Percentiles rank a stretch among this genome's conserved stretches.
phyloP scores from a whole-genome alignment of 352 stramenopile species.

The Saprolegnia parasitica region DNA sequence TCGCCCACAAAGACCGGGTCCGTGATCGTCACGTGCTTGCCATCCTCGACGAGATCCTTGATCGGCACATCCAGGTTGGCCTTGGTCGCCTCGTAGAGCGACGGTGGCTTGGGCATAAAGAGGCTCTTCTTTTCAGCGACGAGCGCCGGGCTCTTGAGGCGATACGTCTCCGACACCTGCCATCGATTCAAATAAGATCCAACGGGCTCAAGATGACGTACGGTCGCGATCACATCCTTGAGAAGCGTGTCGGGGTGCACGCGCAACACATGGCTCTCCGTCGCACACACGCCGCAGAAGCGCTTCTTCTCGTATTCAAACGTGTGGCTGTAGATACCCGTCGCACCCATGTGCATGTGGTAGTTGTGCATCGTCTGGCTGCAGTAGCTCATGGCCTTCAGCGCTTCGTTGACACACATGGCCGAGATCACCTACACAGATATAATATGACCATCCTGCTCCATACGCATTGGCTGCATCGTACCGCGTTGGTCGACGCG shows the following conservation, averaged over 20 bases:
- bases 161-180: constrained; percentile 35
- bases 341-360: constrained; percentile 97
- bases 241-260: constrained; percentile 55
- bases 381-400: constrained; percentile 96
- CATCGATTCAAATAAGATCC: too few species aligned
- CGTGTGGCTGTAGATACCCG: constrained; percentile 94
- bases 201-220: too few species aligned
- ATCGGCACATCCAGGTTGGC: constrained; percentile 89
- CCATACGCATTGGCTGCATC: neutral
- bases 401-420: constrained; percentile 94
- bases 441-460: too few species aligned
- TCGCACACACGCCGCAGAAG: constrained; percentile 84
- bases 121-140: constrained; percentile 56
- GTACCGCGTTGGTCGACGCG: constrained; percentile 92
- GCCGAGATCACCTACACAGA: constrained; percentile 77
- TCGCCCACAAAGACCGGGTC: constrained; percentile 90
- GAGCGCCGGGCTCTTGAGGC: constrained; percentile 67
- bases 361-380: constrained; percentile 97
- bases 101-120: constrained; percentile 75
- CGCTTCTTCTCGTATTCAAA: constrained; percentile 94
- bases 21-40: constrained; percentile 91
- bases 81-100: constrained; percentile 86
- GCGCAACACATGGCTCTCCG: constrained; percentile 53
- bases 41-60: constrained; percentile 79
- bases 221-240: constrained; percentile 52